phyloP scores from a whole-genome alignment of 148 eudicot genomes.

The Spergularia marina region DNA sequence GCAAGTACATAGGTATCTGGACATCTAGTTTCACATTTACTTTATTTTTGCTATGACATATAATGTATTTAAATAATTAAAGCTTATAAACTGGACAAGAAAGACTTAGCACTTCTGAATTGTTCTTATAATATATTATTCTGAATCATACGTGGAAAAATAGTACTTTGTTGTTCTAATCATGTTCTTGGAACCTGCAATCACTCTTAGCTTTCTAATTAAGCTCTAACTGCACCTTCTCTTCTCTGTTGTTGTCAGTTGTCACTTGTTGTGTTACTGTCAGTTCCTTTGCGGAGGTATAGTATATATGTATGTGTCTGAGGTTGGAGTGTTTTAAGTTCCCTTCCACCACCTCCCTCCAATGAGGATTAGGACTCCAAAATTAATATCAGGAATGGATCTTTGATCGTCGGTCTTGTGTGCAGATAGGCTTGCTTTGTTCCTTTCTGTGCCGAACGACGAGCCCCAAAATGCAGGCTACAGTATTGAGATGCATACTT shows the following conservation, averaged over 20 bases:
- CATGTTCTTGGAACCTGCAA: neutral
- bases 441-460: slow-evolving; percentile 44
- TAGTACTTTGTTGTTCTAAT: neutral
- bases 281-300: neutral
- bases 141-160: neutral
- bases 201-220: neutral
- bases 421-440: slow-evolving; percentile 49
- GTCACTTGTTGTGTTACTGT: neutral
- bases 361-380: neutral
- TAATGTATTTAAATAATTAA: no score
- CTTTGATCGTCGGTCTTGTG: slow-evolving; percentile 9
- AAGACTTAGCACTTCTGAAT: no score
- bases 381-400: neutral
- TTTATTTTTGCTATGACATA: no score
- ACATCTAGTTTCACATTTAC: no score
- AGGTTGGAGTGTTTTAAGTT: neutral
- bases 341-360: neutral
- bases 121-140: neutral
- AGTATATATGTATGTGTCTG: neutral
- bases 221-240: neutral
- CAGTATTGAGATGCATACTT: slow-evolving; percentile 54
- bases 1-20: no score
- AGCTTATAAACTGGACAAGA: no score
- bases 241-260: neutral
- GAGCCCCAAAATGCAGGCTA: slow-evolving; percentile 46